phyloP scores from a whole-genome alignment of 306 rosid species.

The cucumber (Cucumis sativus) region DNA sequence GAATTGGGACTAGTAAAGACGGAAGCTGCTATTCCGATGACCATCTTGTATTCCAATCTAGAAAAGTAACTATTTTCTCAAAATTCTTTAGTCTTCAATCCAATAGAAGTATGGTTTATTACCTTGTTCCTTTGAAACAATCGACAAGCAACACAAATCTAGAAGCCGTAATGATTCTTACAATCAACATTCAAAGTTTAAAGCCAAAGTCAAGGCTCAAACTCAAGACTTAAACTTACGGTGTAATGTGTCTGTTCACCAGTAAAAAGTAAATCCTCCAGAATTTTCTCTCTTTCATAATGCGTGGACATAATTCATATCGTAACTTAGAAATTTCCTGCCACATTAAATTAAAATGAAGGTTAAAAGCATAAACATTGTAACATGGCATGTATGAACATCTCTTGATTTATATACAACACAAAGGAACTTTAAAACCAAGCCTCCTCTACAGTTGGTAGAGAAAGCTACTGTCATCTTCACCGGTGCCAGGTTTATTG shows the following conservation, averaged over 20 bases:
- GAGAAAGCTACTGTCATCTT: constrained; percentile 1
- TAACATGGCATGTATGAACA: background rate
- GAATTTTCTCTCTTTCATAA: constrained; percentile 67
- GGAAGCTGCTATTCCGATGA: background rate
- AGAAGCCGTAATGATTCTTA: background rate
- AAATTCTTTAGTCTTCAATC: background rate
- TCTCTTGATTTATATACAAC: background rate
- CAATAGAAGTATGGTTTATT: background rate
- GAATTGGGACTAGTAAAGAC: background rate
- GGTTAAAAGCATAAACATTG: background rate
- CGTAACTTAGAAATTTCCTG: constrained; percentile 62
- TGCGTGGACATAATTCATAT: constrained; percentile 56
- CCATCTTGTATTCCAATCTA: background rate
- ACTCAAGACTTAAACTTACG: constrained; percentile 25
- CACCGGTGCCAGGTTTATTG: background rate
- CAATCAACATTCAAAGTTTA: background rate
- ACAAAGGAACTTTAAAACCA: background rate
- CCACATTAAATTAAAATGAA: constrained; percentile 10
- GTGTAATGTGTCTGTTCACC: constrained; percentile 40
- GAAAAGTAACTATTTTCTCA: background rate
- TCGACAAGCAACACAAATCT: background rate
- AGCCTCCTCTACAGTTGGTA: background rate
- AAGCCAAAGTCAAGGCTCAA: background rate
- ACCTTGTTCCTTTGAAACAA: background rate
- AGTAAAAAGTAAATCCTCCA: constrained; percentile 67